phyloP scores from a whole-genome alignment of 2,329 filamentous ascomycete species.

The Xylaria sp. region DNA sequence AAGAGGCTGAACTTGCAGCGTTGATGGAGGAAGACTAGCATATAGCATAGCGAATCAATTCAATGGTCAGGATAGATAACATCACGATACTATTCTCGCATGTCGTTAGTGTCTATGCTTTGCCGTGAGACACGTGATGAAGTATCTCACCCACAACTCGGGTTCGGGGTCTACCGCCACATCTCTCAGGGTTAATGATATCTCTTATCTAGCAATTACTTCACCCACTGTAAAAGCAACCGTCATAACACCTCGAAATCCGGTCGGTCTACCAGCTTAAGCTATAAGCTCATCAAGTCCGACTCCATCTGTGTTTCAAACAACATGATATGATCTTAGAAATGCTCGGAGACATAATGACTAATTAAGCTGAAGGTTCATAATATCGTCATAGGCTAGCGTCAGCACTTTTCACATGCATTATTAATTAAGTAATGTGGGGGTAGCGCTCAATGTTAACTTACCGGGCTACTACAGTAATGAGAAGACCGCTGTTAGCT shows the following conservation, averaged over 20 bases:
- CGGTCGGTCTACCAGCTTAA: neutral
- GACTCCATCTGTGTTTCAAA: neutral
- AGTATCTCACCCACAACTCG: neutral
- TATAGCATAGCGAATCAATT: neutral
- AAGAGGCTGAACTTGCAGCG: slow-evolving; percentile 90
- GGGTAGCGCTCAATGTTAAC: no score
- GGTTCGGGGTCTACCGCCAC: neutral
- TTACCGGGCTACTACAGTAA: no score
- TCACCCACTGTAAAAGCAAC: neutral
- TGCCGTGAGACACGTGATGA: neutral
- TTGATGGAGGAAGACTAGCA: slow-evolving; percentile 72
- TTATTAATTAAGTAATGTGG: neutral
- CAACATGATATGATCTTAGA: neutral
- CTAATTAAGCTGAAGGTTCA: neutral
- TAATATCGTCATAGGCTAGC: neutral
- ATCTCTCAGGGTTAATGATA: neutral
- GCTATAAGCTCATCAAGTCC: neutral
- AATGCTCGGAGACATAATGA: neutral
- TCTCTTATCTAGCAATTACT: neutral
- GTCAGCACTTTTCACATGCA: neutral
- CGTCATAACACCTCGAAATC: neutral
- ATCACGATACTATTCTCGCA: neutral
- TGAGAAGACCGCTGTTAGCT: no score
- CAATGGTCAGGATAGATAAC: neutral
- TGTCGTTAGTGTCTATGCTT: neutral